Conservation (phyloP, 345 rosid species). For the Firmiana major region DNA sequence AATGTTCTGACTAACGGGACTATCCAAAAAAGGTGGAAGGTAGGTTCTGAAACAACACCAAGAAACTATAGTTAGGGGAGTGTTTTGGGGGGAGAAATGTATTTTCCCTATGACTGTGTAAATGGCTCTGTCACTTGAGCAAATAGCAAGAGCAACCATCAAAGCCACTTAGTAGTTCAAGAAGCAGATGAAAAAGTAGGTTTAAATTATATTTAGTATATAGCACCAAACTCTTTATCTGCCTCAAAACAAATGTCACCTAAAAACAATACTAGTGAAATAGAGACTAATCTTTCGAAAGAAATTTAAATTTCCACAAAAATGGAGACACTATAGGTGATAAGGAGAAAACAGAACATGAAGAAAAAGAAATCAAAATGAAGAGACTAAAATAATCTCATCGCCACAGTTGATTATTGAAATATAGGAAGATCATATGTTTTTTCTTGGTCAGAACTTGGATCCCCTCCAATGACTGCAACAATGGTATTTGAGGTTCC, state of each 20-base stretch:
- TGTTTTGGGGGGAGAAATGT: too few species aligned
- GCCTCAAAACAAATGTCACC: not conserved
- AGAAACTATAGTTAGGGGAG: too few species aligned
- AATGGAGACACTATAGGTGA: not conserved
- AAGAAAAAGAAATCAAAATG: not conserved
- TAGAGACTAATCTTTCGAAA: not conserved
- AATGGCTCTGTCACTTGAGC: too few species aligned
- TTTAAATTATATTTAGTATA: not conserved
- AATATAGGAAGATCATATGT: constrained; percentile 77
- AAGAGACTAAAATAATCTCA: not conserved
- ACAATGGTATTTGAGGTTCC: constrained; percentile 48
- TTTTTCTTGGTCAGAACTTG: constrained; percentile 30
- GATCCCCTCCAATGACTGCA: constrained; percentile 41
- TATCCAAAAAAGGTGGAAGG: too few species aligned
- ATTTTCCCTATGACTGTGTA: too few species aligned
- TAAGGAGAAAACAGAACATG: not conserved
- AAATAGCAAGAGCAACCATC: too few species aligned
- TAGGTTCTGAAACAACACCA: too few species aligned
- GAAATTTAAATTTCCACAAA: not conserved
- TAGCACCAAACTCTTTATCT: not conserved
- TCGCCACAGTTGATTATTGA: constrained; percentile 13
- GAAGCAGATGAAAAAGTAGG: too few species aligned
- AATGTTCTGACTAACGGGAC: too few species aligned
- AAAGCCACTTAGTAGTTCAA: not conserved
- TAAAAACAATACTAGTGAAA: not conserved